Evolutionary conservation across 1,139 yeast species (phyloP), one percentile per base, ranked within the genome.

Genomic region (Candida tropicalis): DNA sequence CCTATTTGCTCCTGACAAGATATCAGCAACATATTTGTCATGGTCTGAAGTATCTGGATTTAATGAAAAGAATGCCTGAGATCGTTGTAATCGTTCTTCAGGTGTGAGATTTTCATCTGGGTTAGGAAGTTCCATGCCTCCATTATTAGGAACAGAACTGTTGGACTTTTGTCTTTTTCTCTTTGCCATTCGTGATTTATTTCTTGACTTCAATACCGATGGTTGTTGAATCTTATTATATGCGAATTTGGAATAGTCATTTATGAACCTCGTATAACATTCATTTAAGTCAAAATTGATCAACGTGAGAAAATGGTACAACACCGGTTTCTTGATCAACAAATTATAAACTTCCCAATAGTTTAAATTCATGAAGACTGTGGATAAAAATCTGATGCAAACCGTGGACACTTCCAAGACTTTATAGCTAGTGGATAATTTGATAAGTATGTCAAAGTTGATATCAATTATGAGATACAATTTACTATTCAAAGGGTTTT

Each of bases 301-400:
- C 12, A 73, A 55, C 5, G 56, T 52, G 33, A 73, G 55, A 43
- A 73, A 73, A 46, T 69, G 75, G 50, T 68, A 72, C 13, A 73
- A 66, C 8, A 73, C 66, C 1, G 79, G 78, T 46, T 71, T 71
- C 75, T 75, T 70, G 13, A 57, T 57, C 20, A 73, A 60, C 27
- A 73, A 56, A 44, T 71, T 73, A 51, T 71, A 73, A 17, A 73
- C 50, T 48, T 73, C 78, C 79, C 79, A 73, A 53, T 73, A 73
- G 49, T 71, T 73, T 39, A 72, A 55, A 38, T 56, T 54, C 75
- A 71, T 69, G 17, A 72, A 53, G 2, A 72, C 59, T 8, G 58
- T 58, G 7, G 78, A 71, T 44, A 73, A 58, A 45, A 71, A 72
- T 28, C 77, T 55, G 20, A 73, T 70, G 3, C 73, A 57, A 35